Conservation (phyloP, 2,329 filamentous ascomycete genomes). For the Colletotrichum eremochloae region DNA sequence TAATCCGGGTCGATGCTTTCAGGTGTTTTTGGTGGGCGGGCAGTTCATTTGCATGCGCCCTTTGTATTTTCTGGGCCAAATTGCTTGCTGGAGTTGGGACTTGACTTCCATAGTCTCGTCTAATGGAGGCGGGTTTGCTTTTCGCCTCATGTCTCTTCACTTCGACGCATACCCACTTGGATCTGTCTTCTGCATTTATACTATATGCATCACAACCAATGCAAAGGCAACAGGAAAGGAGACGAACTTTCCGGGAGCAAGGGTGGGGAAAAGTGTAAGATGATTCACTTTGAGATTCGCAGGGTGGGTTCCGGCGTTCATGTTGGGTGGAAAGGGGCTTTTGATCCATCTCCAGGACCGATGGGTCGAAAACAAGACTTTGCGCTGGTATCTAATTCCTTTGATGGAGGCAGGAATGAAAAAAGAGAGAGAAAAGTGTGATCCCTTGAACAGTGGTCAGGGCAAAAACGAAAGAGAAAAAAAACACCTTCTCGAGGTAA, state of each 20-base stretch:
- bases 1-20: conserved; percentile 56
- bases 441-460: conserved; percentile 1
- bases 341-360: conserved; percentile 6
- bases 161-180: conserved; percentile 41
- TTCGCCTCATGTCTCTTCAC: conserved; percentile 38
- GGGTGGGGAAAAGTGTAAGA: conserved; percentile 34
- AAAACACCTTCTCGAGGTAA: conserved; percentile 30
- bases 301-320: conserved; percentile 36
- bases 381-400: background rate
- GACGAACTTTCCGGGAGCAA: conserved; percentile 19
- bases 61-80: conserved; percentile 25
- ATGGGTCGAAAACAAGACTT: background rate
- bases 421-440: background rate
- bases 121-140: conserved; percentile 15
- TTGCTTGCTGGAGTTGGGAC: conserved; percentile 36
- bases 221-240: conserved; percentile 29
- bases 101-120: conserved; percentile 28
- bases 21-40: conserved; percentile 38
- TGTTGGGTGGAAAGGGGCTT: conserved; percentile 23
- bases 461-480: conserved; percentile 1
- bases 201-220: conserved; percentile 39
- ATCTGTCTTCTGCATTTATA: conserved; percentile 42
- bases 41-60: conserved; percentile 27
- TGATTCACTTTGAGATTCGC: conserved; percentile 32
- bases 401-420: background rate